These are phyloP conservation scores for Puccinia hordei DNA, from an alignment of 1,284 basidiomycete species.

Conservation along the genomic window DNA sequence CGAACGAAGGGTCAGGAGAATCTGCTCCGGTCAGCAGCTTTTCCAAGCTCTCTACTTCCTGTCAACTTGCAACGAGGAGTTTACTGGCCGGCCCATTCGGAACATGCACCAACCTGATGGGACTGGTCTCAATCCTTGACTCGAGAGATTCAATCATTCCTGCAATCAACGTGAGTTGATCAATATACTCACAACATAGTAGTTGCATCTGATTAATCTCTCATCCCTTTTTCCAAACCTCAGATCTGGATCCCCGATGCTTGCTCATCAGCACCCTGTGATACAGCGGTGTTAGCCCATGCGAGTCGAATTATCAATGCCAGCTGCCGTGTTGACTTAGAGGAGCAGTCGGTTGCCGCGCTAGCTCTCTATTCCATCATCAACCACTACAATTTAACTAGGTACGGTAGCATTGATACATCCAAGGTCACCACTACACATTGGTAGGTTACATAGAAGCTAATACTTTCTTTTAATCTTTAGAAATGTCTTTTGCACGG, in stretches of 20 bases:
- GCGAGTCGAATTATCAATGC: neutral
- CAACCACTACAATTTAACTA: neutral
- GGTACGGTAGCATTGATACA: neutral
- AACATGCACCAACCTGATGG: constrained; percentile 22
- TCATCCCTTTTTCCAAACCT: neutral
- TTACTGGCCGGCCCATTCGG: constrained; percentile 6
- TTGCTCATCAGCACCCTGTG: neutral
- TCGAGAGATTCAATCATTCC: neutral
- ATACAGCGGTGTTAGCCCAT: neutral
- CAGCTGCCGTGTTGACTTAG: constrained; percentile 2
- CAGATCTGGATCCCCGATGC: constrained; percentile 4
- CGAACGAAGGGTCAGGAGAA: neutral
- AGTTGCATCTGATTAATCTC: neutral
- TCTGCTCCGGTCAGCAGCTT: constrained; percentile 1
- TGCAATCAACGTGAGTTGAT: constrained; percentile 16
- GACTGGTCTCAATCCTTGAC: constrained; percentile 12
- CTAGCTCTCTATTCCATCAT: neutral
- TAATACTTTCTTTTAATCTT: constrained; percentile 19
- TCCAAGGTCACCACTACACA: neutral
- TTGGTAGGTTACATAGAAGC: neutral
- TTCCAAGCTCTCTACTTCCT: constrained; percentile 16
- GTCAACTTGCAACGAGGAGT: constrained; percentile 6
- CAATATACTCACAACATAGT: neutral
- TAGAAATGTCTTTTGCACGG: constrained; percentile 14
- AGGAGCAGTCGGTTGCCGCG: constrained; percentile 15